Evolutionary conservation across 2,329 filamentous ascomycete species (phyloP), one percentile per base, ranked within the genome.

Genomic region (Basipetospora chlamydospora): DNA sequence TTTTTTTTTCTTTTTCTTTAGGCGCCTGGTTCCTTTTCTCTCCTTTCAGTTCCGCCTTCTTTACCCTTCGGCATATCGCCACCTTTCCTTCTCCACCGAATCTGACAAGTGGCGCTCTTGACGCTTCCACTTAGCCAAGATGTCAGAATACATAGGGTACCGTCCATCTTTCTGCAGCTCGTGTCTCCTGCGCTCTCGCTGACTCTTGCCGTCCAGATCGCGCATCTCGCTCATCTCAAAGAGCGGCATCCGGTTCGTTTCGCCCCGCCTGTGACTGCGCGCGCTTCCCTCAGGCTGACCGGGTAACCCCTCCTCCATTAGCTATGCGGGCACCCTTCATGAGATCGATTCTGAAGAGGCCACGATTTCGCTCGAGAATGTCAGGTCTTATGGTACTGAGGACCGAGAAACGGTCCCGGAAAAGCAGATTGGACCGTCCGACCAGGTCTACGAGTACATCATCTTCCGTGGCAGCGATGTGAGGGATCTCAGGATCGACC

Each of bases 401-500:
- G 87, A 86, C 39, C 83, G 90, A 45, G 80, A 79, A 53, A 74
- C 70, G 46, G 77, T 79, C 47, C 78, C 80, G 13, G 73, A 79
- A 13, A 82, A 92, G 44, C 87, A 94, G 60, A 81, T 94, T 40
- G 63, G 80, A 26, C 73, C 85, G 3, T 88, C 84, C 23, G 79
- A 90, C 43, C 83, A 83, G 55, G 73, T 94, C 52, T 98, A 95
- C 66, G 90, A 96, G 56, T 96, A 95, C 64, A 96, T 98, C 53
- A 86, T 98, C 45, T 98, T 98, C 60, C 80, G 88, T 42, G 90
- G 90, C 49, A 95, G 85, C 58, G 90, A 98, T 66, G 90, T 98
- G 54, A 98, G 98, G 63, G 90, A 98, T 58, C 70, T 98, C 50
- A 82, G 85, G 50, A 88, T 98, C 51, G 87, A 94, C 52, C 81